These are phyloP conservation scores for Trapa incisa DNA, from an alignment of 345 rosid genomes.

Conservation along the genomic window DNA sequence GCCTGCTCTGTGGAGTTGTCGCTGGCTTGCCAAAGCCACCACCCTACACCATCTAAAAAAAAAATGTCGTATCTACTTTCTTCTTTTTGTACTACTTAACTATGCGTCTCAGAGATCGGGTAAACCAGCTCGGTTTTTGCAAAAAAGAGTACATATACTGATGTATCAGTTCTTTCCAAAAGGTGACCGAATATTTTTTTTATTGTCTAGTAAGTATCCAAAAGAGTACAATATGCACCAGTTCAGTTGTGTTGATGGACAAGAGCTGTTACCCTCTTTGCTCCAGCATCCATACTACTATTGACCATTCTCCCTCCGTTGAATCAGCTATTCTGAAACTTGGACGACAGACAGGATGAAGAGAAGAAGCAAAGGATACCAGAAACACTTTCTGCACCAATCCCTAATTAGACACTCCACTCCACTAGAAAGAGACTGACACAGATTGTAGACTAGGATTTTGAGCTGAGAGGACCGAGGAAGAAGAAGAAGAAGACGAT, in stretches of 20 bases:
- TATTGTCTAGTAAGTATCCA: not conserved
- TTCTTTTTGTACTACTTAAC: not conserved
- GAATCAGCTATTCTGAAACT: conserved; percentile 7
- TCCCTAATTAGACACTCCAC: conserved; percentile 5
- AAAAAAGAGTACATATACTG: not conserved
- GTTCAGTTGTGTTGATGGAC: no score
- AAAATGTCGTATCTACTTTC: not conserved
- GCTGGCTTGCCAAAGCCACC: conserved; percentile 11
- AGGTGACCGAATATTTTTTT: not conserved
- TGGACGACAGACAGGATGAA: conserved; percentile 10
- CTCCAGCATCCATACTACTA: no score
- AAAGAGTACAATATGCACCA: no score
- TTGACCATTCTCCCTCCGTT: not conserved
- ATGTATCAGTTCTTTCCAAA: conserved; percentile 6
- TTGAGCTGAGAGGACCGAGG: not conserved
- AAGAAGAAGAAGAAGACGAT: not conserved
- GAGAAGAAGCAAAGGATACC: not conserved
- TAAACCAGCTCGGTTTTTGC: no score
- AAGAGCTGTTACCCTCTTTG: no score
- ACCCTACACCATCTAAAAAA: conserved; percentile 14
- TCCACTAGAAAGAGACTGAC: not conserved
- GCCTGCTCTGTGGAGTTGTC: conserved; percentile 9
- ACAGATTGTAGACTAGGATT: conserved; percentile 3
- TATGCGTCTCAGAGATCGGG: not conserved
- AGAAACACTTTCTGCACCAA: not conserved